phyloP scores from a whole-genome alignment of 2,329 filamentous ascomycete genomes.

The Neonectria ditissima region DNA sequence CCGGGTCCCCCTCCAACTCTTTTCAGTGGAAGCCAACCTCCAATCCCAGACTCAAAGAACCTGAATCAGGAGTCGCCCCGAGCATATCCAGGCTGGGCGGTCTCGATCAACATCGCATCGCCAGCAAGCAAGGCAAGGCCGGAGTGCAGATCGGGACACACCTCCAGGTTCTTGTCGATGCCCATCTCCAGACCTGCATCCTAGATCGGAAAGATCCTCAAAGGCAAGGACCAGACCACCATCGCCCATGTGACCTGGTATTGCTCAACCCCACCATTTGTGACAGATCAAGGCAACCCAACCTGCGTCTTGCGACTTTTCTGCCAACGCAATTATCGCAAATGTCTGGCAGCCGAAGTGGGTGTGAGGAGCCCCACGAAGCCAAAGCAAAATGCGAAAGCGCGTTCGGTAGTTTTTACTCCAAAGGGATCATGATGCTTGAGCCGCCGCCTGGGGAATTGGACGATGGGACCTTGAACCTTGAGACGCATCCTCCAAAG shows the following conservation, averaged over 20 bases:
- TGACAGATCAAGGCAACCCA: slow-evolving; percentile 32
- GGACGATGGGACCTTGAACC: slow-evolving; percentile 12
- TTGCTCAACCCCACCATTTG: slow-evolving; percentile 35
- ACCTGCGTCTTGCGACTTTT: slow-evolving; percentile 21
- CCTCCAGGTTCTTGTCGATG: slow-evolving; percentile 26
- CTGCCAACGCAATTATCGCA: slow-evolving; percentile 17
- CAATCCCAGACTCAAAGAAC: slow-evolving; percentile 11
- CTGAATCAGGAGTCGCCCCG: slow-evolving; percentile 17
- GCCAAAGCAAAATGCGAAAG: slow-evolving; percentile 8
- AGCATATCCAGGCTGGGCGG: slow-evolving; percentile 19
- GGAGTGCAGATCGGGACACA: slow-evolving; percentile 26
- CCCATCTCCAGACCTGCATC: slow-evolving; percentile 33
- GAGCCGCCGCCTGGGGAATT: slow-evolving; percentile 24
- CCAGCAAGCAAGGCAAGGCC: slow-evolving; percentile 1
- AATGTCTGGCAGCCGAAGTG: slow-evolving; percentile 16
- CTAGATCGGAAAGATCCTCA: slow-evolving; percentile 35
- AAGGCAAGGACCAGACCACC: slow-evolving; percentile 29
- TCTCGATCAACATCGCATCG: slow-evolving; percentile 12
- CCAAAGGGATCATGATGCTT: slow-evolving; percentile 26
- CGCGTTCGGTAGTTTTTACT: slow-evolving; percentile 30
- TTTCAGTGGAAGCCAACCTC: slow-evolving; percentile 23
- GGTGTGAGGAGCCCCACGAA: slow-evolving; percentile 28
- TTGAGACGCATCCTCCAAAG: slow-evolving; percentile 9
- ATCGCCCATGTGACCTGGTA: slow-evolving; percentile 34
- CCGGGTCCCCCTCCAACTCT: slow-evolving; percentile 33